phyloP scores from a whole-genome alignment of 495 filamentous ascomycete species.

The Penicillium cosmopolitanum region DNA sequence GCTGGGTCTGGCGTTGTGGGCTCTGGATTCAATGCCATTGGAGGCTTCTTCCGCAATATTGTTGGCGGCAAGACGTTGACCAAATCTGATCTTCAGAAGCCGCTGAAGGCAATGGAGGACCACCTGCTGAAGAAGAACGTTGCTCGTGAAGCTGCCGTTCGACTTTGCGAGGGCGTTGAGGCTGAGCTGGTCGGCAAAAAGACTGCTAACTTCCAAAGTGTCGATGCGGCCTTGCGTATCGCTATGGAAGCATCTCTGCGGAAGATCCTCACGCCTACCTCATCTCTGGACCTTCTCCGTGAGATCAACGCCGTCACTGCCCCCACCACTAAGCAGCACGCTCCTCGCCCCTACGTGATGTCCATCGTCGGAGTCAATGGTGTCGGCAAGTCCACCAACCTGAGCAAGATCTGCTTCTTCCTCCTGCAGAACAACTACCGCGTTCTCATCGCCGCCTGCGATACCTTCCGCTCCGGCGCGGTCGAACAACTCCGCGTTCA shows the following conservation, averaged over 20 bases:
- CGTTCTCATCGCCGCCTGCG: conserved; percentile 93
- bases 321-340: conserved; percentile 53
- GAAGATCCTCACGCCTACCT: conserved; percentile 94
- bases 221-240: conserved; percentile 77
- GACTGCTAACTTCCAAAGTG: conserved; percentile 91
- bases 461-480: conserved; percentile 96
- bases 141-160: conserved; percentile 88
- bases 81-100: conserved; percentile 83
- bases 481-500: conserved; percentile 97
- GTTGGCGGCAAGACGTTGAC: conserved; percentile 92
- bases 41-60: conserved; percentile 88
- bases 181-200: conserved; percentile 87
- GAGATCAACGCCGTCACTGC: conserved; percentile 82
- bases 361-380: conserved; percentile 98
- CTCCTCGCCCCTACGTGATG: conserved; percentile 86
- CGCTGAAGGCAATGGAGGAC: conserved; percentile 93
- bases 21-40: conserved; percentile 75
- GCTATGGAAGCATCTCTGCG: conserved; percentile 89
- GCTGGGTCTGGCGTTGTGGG: conserved; percentile 67
- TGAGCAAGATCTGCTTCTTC: conserved; percentile 97
- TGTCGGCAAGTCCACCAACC: conserved; percentile 95
- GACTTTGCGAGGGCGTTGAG: conserved; percentile 89
- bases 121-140: conserved; percentile 96
- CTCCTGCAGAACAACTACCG: conserved; percentile 94
- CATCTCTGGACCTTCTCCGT: conserved; percentile 89